Evolutionary conservation across 2,329 filamentous ascomycete genomes (phyloP), one percentile per base, ranked within the genome.

Genomic region (Fusarium miscanthi): DNA sequence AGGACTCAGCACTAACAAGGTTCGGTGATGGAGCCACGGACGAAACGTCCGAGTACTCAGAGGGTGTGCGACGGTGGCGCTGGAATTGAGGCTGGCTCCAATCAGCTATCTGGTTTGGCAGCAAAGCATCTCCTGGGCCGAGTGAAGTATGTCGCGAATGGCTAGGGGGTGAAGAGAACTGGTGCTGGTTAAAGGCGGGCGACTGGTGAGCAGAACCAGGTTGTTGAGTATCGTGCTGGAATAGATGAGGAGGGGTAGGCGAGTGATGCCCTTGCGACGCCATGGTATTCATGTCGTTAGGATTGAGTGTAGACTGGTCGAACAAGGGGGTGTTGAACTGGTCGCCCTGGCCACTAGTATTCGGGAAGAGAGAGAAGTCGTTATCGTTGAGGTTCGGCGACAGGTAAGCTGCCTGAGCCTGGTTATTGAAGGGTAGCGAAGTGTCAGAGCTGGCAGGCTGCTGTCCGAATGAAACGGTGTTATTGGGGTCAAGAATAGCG

Each of bases 21-120:
- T 94, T 94, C 7, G 95, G 95, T 23, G 95, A 98, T 30, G 91
- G 93, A 27, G 93, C 91, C 21, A 91, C 93, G 23, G 94, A 97
- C 9, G 92, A 97, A 10, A 97, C 91, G 74, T 98, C 95, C 6
- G 94, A 97, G 77, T 92, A 94, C 76, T 98, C 95, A n/a, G 95
- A 98, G 2, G 94, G 93, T 41, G 90, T 91, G 77, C 95, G 90
- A 75, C 94, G 89, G 80, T 98, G 95, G n/a, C 89, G 87, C 74
- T 93, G 92, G 78, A 97, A 98, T 66, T 89, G 87, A 19, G 85
- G 82, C 62, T 86, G 85, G 45, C 75, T 85, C 88, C 88, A 90
- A 66, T 90, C 87, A 59, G 75, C 76, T 52, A 86, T 74, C 72
- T 89, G 87, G n/a, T 81, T 83, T 6, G 84, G 85, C 33, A 88